Base-by-base conservation (phyloP, 495 filamentous ascomycete genomes). In the Trichoderma virens region DNA sequence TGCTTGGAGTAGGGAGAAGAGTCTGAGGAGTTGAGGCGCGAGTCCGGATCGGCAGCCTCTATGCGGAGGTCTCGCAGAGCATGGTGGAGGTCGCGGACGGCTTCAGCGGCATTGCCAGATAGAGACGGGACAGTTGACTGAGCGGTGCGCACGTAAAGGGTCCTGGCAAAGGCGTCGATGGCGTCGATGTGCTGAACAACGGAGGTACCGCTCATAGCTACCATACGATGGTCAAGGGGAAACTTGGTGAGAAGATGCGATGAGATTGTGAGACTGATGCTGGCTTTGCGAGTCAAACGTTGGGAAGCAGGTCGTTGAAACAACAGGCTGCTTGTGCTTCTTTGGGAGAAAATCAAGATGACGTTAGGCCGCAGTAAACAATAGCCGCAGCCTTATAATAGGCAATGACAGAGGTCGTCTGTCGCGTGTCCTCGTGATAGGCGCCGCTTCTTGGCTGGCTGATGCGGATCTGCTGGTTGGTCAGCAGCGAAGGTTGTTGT, bases 41-140 rank as follows among this genome's bases (percentile, higher is more conserved):
- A 83, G 54, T 78, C 80, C 13, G 76, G 71, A 60, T 81, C 79
- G 64, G 78, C 74, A 62, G 73, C 71, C 67, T 85, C 82, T 61
- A 74, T 72, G 51, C 76, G 76, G 4, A 86, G 73, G 60, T 83
- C 75, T 38, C 77, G 74, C 11, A 85, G 71, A 6, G 75, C 79
- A 3, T 71, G 77, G 61, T 81, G 74, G 23, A 86, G 69, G 65
- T 69, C 70, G 66, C 74, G 75, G 59, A 84, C 73, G 38, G 73
- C 69, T 31, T 67, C 62, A 16, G 76, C 69, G 60, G 76, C 51
- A 32, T 70, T 69, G 13, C 9, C 16, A 7, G 51, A 56, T 20
- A 56, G 51, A 32, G 68, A 73, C 32, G 79, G 75, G 28, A 72
- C 72, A 16, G 77, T 68, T n/a, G 77, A 75, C 30, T 68, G 66